Percentiles rank a stretch among this genome's conserved stretches.
These are phyloP conservation scores for Dioscorea cayenensis DNA, from an alignment of 116 monocot species.

Conservation along the genomic window DNA sequence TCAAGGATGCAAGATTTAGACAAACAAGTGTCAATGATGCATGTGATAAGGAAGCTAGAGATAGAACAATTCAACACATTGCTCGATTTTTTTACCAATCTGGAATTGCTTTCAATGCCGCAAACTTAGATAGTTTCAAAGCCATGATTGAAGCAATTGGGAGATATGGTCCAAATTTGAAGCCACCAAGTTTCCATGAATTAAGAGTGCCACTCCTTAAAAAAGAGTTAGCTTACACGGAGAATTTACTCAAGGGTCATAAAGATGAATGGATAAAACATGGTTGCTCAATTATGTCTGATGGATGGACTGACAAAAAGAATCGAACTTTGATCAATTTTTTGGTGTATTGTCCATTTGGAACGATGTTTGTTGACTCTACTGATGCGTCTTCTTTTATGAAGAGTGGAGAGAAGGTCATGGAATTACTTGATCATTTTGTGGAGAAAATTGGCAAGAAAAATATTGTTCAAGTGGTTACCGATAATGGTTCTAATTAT, in stretches of 20 bases:
- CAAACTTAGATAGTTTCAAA: not conserved
- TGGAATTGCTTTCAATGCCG: not conserved
- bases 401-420: no score
- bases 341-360: no score
- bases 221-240: not conserved
- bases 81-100: not conserved
- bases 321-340: no score
- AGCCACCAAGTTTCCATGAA: not conserved
- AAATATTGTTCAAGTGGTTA: no score
- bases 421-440: no score
- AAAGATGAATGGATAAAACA: not conserved
- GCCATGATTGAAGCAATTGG: not conserved
- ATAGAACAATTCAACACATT: not conserved
- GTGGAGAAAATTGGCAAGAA: no score
- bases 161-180: not conserved
- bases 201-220: not conserved
- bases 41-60: not conserved
- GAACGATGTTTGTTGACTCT: no score
- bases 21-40: not conserved
- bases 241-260: not conserved
- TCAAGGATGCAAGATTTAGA: not conserved
- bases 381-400: no score
- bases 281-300: constrained; percentile 7
- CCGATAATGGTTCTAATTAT: no score
- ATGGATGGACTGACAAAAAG: constrained; percentile 7